Base-by-base conservation (phyloP, 1,284 basidiomycete genomes). In the Apiotrichum gamsii region DNA sequence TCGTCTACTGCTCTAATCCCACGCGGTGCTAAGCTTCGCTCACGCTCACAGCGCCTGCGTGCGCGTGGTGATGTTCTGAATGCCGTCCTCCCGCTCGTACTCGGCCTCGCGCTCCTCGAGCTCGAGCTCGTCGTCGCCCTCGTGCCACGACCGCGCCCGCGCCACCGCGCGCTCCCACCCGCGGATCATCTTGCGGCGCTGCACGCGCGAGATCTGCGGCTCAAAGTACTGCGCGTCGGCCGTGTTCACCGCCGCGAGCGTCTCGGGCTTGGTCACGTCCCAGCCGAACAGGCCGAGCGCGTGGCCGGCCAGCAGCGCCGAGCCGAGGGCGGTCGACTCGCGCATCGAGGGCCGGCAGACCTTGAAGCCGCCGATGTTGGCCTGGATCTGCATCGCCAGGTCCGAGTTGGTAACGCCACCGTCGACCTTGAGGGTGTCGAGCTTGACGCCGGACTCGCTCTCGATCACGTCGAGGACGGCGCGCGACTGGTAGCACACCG, bases 311-410 rank as follows among this genome's bases (percentile, higher is more conserved):
- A 96, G 80, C 33, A 98, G 75, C 16, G 95, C 95, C 9, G 90
- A 90, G n/a, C 94, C 94, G 32, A 98, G 77, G 5, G 95, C 94
- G 6, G 94, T 98, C 9, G 89, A 91, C 70, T 98, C 94, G 68
- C 93, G 78, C 94, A 98, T 98, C 64, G 90, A 84, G 14, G 94
- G 93, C 45, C 94, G 78, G 53, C 93, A 77, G 48, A 98, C 89
- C 19, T 82, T 82, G 73, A 96, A 93, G 11, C 93, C 94, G 21
- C 91, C 86, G 39, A 96, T 77, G 60, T 97, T 88, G 3, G 94
- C 90, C 61, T 97, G 81, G 43, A 97, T 78, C 68, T 85, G 82
- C 90, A 97, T 96, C 50, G 84, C 85, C n/a, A 87, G 72, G 47
- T 64, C 69, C 35, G 39, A 70, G 62, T 93, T 94, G 28, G 90